Evolutionary conservation across 2,329 filamentous ascomycete species (phyloP).

Genomic region (Stachybotrys chlorohalonatus): DNA sequence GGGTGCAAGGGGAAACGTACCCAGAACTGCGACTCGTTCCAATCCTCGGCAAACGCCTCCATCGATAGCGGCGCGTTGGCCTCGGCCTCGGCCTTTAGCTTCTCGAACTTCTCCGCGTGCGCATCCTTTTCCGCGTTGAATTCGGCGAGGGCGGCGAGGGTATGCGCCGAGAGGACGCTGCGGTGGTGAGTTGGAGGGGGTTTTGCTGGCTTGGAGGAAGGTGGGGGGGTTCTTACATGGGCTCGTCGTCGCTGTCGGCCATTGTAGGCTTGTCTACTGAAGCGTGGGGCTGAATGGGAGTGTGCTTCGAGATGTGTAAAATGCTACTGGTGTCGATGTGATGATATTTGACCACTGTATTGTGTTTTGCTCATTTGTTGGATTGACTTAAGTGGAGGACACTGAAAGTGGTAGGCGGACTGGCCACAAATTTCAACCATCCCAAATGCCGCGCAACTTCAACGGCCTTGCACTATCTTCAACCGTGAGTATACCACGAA

Average conservation of each 20-base stretch:
- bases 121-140: constrained; percentile 68
- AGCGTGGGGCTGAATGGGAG: too few relatives aligned
- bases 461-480: background rate
- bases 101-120: constrained; percentile 56
- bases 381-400: too few relatives aligned
- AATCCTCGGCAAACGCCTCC: constrained; percentile 68
- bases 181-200: background rate
- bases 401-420: background rate
- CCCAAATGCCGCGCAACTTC: background rate
- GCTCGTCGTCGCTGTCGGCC: constrained; percentile 34
- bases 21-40: constrained; percentile 82
- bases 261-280: constrained; percentile 4
- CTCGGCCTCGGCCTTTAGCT: constrained; percentile 54
- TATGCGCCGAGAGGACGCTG: constrained; percentile 51
- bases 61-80: constrained; percentile 44
- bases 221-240: constrained; percentile 31
- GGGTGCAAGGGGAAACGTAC: constrained; percentile 29
- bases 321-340: too few relatives aligned
- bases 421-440: background rate
- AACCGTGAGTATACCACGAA: background rate
- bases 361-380: too few relatives aligned
- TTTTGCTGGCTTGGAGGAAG: background rate
- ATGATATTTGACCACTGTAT: too few relatives aligned
- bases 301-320: too few relatives aligned
- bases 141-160: constrained; percentile 60